Percentiles rank a stretch among this genome's conserved stretches.
These are phyloP conservation scores for Hysterangium stoloniferum DNA, from an alignment of 768 basidiomycete genomes.

Conservation along the genomic window DNA sequence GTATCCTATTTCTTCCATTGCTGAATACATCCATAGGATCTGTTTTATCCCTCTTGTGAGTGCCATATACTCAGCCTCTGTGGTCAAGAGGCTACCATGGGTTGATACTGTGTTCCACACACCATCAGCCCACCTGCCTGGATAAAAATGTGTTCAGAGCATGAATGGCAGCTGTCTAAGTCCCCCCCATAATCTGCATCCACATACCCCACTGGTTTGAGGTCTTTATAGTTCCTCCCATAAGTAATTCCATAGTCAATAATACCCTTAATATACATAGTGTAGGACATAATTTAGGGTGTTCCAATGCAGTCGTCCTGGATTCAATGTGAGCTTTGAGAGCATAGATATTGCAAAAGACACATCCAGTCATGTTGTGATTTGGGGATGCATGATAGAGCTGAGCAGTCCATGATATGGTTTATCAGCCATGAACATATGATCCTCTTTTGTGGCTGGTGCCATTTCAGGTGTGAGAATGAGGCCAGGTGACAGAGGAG, in stretches of 20 bases:
- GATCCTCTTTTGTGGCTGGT: too few species aligned
- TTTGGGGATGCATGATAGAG: conserved; percentile 16
- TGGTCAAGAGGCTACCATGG: too few species aligned
- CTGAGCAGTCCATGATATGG: conserved; percentile 11
- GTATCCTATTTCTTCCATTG: too few species aligned
- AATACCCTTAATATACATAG: conserved; percentile 7
- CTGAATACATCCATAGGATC: too few species aligned
- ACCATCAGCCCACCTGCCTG: too few species aligned
- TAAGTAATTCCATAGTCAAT: not conserved
- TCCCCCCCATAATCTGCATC: not conserved
- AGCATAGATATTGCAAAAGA: conserved; percentile 14
- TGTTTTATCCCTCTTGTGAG: too few species aligned
- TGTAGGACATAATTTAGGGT: conserved; percentile 7
- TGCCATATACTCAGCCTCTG: too few species aligned
- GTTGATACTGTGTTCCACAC: too few species aligned
- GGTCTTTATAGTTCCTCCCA: not conserved
- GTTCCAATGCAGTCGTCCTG: conserved; percentile 8
- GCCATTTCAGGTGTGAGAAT: conserved; percentile 7
- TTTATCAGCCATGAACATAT: not conserved
- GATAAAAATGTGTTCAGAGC: too few species aligned
- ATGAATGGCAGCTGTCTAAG: not conserved
- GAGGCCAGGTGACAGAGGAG: too few species aligned
- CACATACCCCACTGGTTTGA: too few species aligned
- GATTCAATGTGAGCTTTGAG: conserved; percentile 12
- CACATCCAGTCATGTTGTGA: conserved; percentile 20